Evolutionary conservation across 2,329 filamentous ascomycete genomes (phyloP), one percentile per base, ranked within the genome.

Genomic region (Fusarium xyrophilum): DNA sequence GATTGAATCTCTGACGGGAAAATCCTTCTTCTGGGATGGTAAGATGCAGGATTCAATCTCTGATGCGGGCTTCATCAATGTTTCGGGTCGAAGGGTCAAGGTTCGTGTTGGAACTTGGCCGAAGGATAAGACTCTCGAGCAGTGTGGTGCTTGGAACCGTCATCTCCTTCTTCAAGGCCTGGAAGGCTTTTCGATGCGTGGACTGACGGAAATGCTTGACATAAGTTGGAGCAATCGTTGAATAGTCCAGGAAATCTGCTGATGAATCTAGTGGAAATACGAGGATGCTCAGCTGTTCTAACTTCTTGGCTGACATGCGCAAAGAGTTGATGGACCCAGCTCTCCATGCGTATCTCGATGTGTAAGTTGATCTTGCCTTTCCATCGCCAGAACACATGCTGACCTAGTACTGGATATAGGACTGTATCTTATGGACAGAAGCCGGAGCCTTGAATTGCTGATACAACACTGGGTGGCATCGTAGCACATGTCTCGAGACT

Each of bases 41-140:
- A 52, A 68, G 33, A 53, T 32, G 44, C 60, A 17, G 10, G 61
- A 67, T 9, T 57, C 65, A 1, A 56, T 76, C 2, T 42, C 38
- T 5, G 63, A 71, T 7, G 73, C 69, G 3, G 74, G 70, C 17
- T 74, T 70, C 17, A 54, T 47, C 12, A 60, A 65, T 19, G 60
- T 74, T 13, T 48, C 53, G 2, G 68, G 70, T 27, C 56, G 60
- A 11, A 47, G 53, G 9, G 60, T 70, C 60, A 75, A 73, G 56
- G 61, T 72, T 0, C 70, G 69, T 0, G 63, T 72, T 32, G 74
- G 74, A 14, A 60, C 63, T 3, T 76, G 79, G 78, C 68, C 79
- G 0, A 74, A 71, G 54, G 77, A 79, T 36, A 68, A 67, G 30
- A 59, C 44, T 21, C 63, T 76, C 8, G 75, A 76, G 55, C 56